These are phyloP conservation scores for Pinus albicaulis DNA, from an alignment of 75 land plant species.

Conservation along the genomic window DNA sequence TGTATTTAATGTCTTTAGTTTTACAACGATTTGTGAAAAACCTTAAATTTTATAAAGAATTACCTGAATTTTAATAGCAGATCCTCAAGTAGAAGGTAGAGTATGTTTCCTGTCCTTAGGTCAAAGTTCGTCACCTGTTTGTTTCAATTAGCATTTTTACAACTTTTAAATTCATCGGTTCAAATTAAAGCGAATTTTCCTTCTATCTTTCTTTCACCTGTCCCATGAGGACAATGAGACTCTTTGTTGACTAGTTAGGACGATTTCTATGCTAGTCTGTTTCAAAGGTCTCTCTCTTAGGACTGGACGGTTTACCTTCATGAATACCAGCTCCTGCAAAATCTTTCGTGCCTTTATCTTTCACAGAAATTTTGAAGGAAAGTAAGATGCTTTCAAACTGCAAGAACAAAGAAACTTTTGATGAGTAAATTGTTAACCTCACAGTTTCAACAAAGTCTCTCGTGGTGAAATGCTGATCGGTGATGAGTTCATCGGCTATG, in stretches of 20 bases:
- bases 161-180: neutral
- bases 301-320: conserved; percentile 42
- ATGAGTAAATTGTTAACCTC: conserved; percentile 14
- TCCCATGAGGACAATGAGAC: no score
- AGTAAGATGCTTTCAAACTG: neutral
- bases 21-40: neutral
- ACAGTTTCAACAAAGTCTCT: conserved; percentile 63
- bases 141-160: neutral
- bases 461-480: conserved; percentile 56
- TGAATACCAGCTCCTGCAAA: conserved; percentile 53
- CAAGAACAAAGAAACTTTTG: neutral
- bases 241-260: no score
- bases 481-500: conserved; percentile 42
- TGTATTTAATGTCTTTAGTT: neutral
- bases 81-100: conserved; percentile 46
- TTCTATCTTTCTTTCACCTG: neutral
- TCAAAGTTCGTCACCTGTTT: conserved; percentile 45
- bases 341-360: neutral
- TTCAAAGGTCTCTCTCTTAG: no score
- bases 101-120: conserved; percentile 40
- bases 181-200: neutral
- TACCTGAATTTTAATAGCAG: conserved; percentile 57
- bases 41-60: conserved; percentile 3
- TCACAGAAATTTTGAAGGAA: neutral
- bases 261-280: no score